phyloP scores from a whole-genome alignment of 176 grass and related monocot genomes.

The Hordeum vulgare region MorexV3_pseudomolecules_assembly NC_058520.1:576850834-576851333 shows the following conservation, averaged over 20 bases:
- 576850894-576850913: no score
- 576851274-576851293: constrained; percentile 31
- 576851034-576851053: no score
- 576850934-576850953: background rate
- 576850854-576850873: background rate
- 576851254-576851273: constrained; percentile 25
- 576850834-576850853: background rate
- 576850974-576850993: background rate
- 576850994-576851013: background rate
- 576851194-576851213: background rate
- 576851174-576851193: background rate
- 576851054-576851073: background rate
- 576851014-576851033: no score
- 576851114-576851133: background rate
- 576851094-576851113: background rate
- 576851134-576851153: background rate
- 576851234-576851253: background rate
- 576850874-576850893: no score
- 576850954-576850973: background rate
- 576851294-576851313: constrained; percentile 35
- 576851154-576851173: background rate
- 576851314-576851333: constrained; percentile 41
- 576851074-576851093: background rate
- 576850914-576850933: no score
- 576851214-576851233: background rate